Base-by-base conservation (phyloP, 495 filamentous ascomycete species). In the Penicillium longicatenatum region DNA sequence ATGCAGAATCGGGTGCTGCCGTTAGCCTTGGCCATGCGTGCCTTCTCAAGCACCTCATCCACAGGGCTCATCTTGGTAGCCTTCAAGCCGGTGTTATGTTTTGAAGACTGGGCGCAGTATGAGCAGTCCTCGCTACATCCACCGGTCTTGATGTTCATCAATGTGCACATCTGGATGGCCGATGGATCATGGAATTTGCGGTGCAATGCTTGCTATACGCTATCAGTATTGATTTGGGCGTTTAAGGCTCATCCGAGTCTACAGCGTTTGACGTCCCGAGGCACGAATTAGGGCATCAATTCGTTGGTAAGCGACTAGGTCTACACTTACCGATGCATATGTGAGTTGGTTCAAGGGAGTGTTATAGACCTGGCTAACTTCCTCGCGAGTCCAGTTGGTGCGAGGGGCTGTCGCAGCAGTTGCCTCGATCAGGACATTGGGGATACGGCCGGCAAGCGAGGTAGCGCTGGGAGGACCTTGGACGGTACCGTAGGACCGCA, bases 91-190 rank as follows among this genome's bases (percentile, higher is more conserved):
- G 90, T 93, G 46, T 84, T 70, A 78, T 95, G 86, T 42, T 88
- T 86, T 17, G 87, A 89, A 9, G 89, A 92, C 70, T 95, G 91
- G 8, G 91, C 89, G 71, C 91, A 95, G 79, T 93, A 95, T 29
- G 85, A 88, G 68, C 91, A 95, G 75, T 95, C 91, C 69, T 93
- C 91, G 66, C 81, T 86, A 71, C 91, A 95, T 24, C 91, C 91
- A 47, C 91, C 91, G n/a, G 90, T 93, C 63, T 94, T 95, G 80
- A 95, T 95, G 80, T 92, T 93, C 87, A 93, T 92, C 52, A 95
- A 78, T 2, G 91, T 95, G 78, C 91, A 93, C 76, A 93, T 88
- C 68, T 95, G 91, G 67, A 95, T 87, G 6, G 86, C 81, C 31
- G 84, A 74, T 35, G 91, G 89, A 70, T 86, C 80, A 74, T 93